A percentile compares a stretch with the other conserved stretches of the same genome.
phyloP scores from a whole-genome alignment of 108 stramenopile species.

The Cyclotella cryptica region DNA sequence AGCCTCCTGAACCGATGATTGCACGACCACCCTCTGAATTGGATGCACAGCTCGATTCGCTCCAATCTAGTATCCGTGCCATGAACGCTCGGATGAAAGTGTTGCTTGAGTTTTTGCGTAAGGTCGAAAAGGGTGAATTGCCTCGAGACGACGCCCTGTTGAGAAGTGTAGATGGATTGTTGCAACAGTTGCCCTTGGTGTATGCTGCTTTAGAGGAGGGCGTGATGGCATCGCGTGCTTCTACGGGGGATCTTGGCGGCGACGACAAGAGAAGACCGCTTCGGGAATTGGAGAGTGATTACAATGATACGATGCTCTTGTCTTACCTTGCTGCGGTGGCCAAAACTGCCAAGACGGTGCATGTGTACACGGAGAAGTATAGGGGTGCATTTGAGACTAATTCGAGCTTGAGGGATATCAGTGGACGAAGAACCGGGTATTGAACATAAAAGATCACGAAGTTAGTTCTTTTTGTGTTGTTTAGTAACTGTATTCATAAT shows the following conservation, averaged over 20 bases:
- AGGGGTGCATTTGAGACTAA: conserved; percentile 42
- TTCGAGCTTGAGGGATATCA: not conserved
- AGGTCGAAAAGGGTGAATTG: conserved; percentile 37
- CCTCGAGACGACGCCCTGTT: conserved; percentile 36
- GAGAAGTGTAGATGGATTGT: conserved; percentile 50
- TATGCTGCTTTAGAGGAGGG: conserved; percentile 43
- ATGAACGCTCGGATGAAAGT: conserved; percentile 71
- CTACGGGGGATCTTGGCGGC: not conserved
- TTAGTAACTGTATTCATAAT: too few species aligned
- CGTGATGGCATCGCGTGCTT: not conserved
- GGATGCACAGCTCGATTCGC: conserved; percentile 35
- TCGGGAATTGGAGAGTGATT: conserved; percentile 51
- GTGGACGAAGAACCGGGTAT: not conserved
- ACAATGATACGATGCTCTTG: conserved; percentile 55
- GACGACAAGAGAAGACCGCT: conserved; percentile 10
- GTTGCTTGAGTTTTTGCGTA: conserved; percentile 60
- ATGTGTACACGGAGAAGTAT: conserved; percentile 79
- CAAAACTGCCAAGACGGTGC: conserved; percentile 66
- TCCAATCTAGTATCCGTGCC: conserved; percentile 50
- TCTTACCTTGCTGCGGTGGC: conserved; percentile 66
- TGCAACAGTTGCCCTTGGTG: conserved; percentile 47
- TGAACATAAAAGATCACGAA: too few species aligned
- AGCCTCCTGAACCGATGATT: conserved; percentile 19
- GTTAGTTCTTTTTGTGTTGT: too few species aligned
- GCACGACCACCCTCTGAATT: conserved; percentile 41